These are phyloP conservation scores for Parascedosporium putredinis DNA, from an alignment of 2,329 filamentous ascomycete genomes.

Conservation along the genomic window DNA sequence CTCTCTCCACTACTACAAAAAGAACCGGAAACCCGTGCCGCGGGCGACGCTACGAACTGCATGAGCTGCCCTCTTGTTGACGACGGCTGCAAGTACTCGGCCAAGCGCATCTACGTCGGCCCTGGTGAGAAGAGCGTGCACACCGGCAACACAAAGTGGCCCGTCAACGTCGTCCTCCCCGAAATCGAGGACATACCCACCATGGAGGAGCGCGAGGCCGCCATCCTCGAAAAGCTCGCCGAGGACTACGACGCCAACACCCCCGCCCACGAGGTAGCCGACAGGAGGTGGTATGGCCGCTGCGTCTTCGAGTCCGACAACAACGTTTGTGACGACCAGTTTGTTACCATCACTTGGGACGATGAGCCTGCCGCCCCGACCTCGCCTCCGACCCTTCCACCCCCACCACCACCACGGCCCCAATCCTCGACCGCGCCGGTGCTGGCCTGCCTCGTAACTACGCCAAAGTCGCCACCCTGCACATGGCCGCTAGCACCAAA, in stretches of 20 bases:
- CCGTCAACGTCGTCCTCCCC: conserved; percentile 77
- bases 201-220: conserved; percentile 26
- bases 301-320: conserved; percentile 93
- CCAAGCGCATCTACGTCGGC: conserved; percentile 71
- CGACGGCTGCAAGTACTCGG: conserved; percentile 70
- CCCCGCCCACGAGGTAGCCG: conserved; percentile 34
- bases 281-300: conserved; percentile 73
- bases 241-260: conserved; percentile 44
- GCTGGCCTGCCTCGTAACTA: conserved; percentile 31
- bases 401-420: conserved; percentile 12
- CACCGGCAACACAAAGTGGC: conserved; percentile 64
- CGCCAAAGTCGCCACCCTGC: conserved; percentile 78
- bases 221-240: conserved; percentile 31
- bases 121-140: conserved; percentile 48
- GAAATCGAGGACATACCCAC: conserved; percentile 73
- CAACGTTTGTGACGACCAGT: conserved; percentile 86
- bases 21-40: conserved; percentile 59
- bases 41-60: conserved; percentile 77
- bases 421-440: conserved; percentile 16
- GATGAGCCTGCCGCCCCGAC: conserved; percentile 26
- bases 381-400: background rate
- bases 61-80: conserved; percentile 59
- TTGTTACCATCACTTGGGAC: conserved; percentile 82
- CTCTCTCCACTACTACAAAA: conserved; percentile 66
- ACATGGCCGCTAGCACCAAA: conserved; percentile 91